These are phyloP conservation scores for Arabidopsis hybrid DNA, from an alignment of 441 rosid species.

Conservation along the genomic window DNA sequence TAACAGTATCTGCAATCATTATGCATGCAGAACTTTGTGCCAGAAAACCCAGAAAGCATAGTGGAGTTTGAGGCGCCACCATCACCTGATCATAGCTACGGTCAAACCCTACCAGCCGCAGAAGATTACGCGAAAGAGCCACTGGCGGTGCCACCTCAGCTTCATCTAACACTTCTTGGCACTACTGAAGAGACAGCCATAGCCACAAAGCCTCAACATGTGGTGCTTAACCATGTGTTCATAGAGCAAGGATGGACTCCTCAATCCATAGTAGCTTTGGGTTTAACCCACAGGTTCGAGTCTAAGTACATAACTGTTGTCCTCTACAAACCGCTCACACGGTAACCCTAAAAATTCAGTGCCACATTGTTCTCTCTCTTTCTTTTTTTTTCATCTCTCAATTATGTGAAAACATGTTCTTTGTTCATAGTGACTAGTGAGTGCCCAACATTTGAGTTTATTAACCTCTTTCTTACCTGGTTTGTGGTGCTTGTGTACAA, in stretches of 20 bases:
- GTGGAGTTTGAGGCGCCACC: conserved; percentile 79
- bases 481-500: conserved; percentile 42
- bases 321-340: conserved; percentile 76
- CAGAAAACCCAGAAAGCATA: conserved; percentile 81
- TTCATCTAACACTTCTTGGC: conserved; percentile 70
- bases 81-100: conserved; percentile 81
- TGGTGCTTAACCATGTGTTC: conserved; percentile 84
- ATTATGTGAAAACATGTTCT: conserved; percentile 29
- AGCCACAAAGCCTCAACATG: conserved; percentile 73
- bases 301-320: conserved; percentile 91
- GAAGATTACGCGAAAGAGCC: conserved; percentile 92
- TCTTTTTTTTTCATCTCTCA: neutral
- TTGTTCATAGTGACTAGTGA: conserved; percentile 26
- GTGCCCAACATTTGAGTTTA: conserved; percentile 32
- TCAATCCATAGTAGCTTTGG: conserved; percentile 78
- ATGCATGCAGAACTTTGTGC: conserved; percentile 66
- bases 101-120: conserved; percentile 63
- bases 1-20: neutral
- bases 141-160: conserved; percentile 67
- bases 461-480: conserved; percentile 12
- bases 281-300: conserved; percentile 84
- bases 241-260: conserved; percentile 85
- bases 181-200: conserved; percentile 50
- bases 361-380: neutral
- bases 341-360: conserved; percentile 43